These are phyloP conservation scores for Cyclotella atomus DNA, from an alignment of 108 stramenopile species.

Conservation along the genomic window DNA sequence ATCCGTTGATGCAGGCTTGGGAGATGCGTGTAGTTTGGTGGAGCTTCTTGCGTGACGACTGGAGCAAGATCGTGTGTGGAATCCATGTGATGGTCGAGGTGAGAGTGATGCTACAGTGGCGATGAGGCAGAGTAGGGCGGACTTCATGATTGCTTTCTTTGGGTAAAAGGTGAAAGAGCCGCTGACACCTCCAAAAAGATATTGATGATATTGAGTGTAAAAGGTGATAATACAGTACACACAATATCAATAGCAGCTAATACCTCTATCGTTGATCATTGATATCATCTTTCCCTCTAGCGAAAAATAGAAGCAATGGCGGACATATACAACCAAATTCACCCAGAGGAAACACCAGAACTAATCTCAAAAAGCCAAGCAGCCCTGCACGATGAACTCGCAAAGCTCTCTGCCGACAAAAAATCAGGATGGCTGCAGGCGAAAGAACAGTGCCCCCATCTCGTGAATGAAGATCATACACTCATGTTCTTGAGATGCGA, in stretches of 20 bases:
- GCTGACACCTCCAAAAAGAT: too few species aligned
- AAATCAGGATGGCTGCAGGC: conserved; percentile 36
- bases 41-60: too few species aligned
- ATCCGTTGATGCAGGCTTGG: too few species aligned
- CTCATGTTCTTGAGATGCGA: conserved; percentile 71
- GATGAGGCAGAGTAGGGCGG: not conserved
- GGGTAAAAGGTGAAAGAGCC: not conserved
- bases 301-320: not conserved
- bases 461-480: conserved; percentile 40
- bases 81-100: conserved; percentile 1
- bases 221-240: too few species aligned
- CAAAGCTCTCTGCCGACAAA: conserved; percentile 18
- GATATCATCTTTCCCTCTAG: not conserved
- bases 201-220: too few species aligned
- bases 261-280: too few species aligned
- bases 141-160: not conserved
- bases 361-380: conserved; percentile 38
- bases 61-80: too few species aligned
- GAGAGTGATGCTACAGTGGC: not conserved
- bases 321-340: conserved; percentile 55
- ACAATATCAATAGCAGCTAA: too few species aligned
- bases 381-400: conserved; percentile 40
- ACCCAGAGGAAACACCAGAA: conserved; percentile 58
- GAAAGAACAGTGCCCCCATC: conserved; percentile 47
- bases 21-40: too few species aligned